Percentiles rank a stretch among this genome's conserved stretches.
These are phyloP conservation scores for Verticillium isaacii DNA, from an alignment of 2,329 filamentous ascomycete genomes.

Conservation along the genomic window DNA sequence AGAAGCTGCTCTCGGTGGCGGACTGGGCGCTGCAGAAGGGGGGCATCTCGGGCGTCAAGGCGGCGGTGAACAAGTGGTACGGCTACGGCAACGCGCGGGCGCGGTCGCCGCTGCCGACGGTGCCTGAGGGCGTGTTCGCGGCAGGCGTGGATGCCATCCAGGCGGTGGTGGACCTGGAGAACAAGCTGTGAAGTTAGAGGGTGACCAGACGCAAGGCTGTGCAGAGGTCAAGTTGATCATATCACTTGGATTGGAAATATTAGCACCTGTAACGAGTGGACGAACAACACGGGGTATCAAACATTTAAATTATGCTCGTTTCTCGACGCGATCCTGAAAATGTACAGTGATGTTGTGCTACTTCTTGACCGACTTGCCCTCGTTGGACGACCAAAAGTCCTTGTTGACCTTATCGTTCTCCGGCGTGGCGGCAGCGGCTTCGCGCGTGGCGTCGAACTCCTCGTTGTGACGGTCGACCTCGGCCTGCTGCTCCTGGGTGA, in stretches of 20 bases:
- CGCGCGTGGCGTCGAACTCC: constrained; percentile 53
- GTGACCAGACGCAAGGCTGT: background rate
- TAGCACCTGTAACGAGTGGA: too few relatives aligned
- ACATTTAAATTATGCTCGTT: background rate
- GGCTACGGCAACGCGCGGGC: constrained; percentile 51
- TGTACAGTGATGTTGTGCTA: background rate
- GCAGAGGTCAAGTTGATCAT: background rate
- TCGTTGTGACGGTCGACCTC: constrained; percentile 56
- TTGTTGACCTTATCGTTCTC: constrained; percentile 48
- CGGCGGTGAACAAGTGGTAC: constrained; percentile 30
- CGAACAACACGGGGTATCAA: background rate
- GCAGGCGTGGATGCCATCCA: constrained; percentile 10
- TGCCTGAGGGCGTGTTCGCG: constrained; percentile 7
- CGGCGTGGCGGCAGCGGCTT: constrained; percentile 31
- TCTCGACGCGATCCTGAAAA: background rate
- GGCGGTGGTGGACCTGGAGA: constrained; percentile 14
- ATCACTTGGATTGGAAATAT: too few relatives aligned
- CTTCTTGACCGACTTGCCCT: constrained; percentile 1
- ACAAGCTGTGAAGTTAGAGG: background rate
- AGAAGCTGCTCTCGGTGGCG: constrained; percentile 13
- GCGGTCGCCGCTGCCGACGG: constrained; percentile 34
- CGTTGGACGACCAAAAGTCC: constrained; percentile 40
- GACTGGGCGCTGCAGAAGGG: constrained; percentile 17
- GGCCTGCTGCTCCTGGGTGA: constrained; percentile 46
- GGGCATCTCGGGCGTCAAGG: constrained; percentile 17